A percentile compares a stretch with the other conserved stretches of the same genome.
Conservation (phyloP, 192 early-diverging fungal genomes). For the Spizellomyces sp. region DNA sequence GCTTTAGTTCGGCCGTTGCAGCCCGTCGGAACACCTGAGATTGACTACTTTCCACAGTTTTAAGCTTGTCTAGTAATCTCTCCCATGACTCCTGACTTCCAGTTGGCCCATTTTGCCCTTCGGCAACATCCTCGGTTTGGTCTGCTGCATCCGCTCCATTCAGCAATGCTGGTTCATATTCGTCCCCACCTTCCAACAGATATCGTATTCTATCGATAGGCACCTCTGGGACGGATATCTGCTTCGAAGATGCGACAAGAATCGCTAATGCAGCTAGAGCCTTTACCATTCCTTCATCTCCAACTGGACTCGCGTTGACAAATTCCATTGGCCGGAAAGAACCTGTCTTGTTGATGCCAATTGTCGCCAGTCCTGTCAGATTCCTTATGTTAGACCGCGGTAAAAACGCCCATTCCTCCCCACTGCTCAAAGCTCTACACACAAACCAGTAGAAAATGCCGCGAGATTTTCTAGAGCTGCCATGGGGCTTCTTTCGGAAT, state of each 20-base stretch:
- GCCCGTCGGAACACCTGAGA: not conserved
- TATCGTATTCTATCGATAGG: not conserved
- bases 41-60: not conserved
- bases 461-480: conserved; percentile 39
- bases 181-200: not conserved
- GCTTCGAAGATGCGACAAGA: conserved; percentile 17
- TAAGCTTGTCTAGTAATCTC: conserved; percentile 7
- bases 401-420: conserved; percentile 1
- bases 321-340: conserved; percentile 45
- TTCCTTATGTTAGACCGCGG: too few species aligned
- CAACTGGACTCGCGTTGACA: conserved; percentile 39
- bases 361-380: conserved; percentile 1
- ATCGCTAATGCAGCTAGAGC: conserved; percentile 33
- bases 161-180: not conserved
- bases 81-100: not conserved
- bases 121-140: not conserved
- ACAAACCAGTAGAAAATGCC: conserved; percentile 12
- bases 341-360: conserved; percentile 32
- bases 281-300: conserved; percentile 38
- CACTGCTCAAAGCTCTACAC: not conserved
- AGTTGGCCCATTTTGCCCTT: conserved; percentile 2
- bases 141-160: not conserved
- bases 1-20: not conserved
- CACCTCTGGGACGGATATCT: not conserved
- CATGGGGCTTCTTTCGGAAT: conserved; percentile 5